Conservation (phyloP, 257 asterid genomes). For the Solanum verrucosum region DNA sequence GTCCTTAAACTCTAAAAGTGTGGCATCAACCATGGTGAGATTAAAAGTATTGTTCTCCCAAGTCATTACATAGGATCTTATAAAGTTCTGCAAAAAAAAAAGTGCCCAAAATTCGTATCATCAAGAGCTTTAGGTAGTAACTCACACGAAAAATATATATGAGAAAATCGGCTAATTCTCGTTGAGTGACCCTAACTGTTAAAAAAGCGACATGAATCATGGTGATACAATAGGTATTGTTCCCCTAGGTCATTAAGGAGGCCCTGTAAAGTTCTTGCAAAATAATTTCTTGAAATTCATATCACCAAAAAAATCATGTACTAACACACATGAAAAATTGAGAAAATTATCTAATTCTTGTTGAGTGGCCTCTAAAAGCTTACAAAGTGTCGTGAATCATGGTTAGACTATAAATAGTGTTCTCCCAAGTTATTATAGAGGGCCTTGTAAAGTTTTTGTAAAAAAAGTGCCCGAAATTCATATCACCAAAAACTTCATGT, state of each 20-base stretch:
- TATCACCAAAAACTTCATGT: not conserved
- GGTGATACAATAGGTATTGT: not conserved
- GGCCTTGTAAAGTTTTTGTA: not conserved
- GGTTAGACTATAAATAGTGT: not conserved
- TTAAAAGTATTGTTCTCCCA: not conserved
- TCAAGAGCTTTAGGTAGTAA: not conserved
- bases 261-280: not conserved
- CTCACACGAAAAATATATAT: not conserved
- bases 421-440: not conserved
- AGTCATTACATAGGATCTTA: no score
- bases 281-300: not conserved
- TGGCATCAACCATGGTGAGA: not conserved
- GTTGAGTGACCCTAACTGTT: not conserved
- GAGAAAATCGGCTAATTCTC: not conserved
- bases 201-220: not conserved
- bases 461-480: not conserved
- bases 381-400: not conserved
- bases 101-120: not conserved
- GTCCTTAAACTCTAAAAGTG: not conserved
- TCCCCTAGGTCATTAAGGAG: not conserved
- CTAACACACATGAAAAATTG: not conserved
- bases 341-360: not conserved
- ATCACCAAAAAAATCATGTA: no score
- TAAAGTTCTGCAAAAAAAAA: no score
- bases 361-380: not conserved